Base-by-base conservation (phyloP, 257 asterid species). In the Cinchona pubescens region DNA sequence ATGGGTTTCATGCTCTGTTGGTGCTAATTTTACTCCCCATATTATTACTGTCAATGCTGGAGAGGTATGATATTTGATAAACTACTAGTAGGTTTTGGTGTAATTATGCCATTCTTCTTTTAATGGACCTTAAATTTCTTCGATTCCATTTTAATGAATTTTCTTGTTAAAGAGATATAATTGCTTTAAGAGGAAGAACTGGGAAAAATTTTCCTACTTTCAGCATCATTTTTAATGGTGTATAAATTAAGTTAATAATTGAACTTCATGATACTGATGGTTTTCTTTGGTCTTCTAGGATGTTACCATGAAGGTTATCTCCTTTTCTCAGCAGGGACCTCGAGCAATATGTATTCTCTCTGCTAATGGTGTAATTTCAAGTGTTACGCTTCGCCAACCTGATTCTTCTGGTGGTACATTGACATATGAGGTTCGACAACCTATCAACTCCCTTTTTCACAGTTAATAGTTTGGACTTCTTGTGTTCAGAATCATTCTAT, bases 321-420 rank as follows among this genome's bases (percentile, higher is more conserved):
- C 97, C 12, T 89, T 90, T 77, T 90, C 96, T 75, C 96, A 92
- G 78, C 96, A 89, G 85, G 96, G 97, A 37, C 96, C 96, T 46
- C 88, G 97, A 25, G 90, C 95, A 55, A 90, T 92, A 63, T 92
- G 97, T 77, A 85, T 92, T 78, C 90, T 92, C 69, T 90, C 97
- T 7, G 97, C 96, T 43, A 92, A 82, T 65, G 97, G 97, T 60
- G 86, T 85, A 19, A 85, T 92, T 80, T 92, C 97, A 12, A 92
- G 90, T 3, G 97, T 90, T 45, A 90, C 96, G 6, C 89, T 92
- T 73, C 92, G 97, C 70, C 96, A 92, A 72, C 95, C 97, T 29
- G 93, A 90, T 82, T 88, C 96, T 71, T 90, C 95, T 30, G 97
- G 97, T 51, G 97, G 97, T 59, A 90, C 95, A 43, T 80, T 90